Evolutionary conservation across 345 rosid genomes (phyloP).

Genomic region (Acer campestre): DNA sequence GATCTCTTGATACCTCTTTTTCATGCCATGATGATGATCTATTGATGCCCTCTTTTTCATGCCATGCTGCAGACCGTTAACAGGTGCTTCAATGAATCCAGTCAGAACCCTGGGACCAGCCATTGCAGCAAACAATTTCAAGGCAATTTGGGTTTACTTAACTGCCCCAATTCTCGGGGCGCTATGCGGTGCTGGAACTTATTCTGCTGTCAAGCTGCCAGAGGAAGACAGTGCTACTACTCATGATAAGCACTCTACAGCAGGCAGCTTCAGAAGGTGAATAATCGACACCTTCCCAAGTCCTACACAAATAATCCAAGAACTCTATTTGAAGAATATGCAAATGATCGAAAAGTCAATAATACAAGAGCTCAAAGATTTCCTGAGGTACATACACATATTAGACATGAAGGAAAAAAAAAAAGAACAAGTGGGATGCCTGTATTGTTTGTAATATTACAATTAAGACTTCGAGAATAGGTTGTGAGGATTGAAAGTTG

Average conservation of each 20-base stretch:
- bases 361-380: neutral
- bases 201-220: constrained; percentile 77
- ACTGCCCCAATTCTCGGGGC: constrained; percentile 86
- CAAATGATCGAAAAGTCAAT: neutral
- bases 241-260: constrained; percentile 32
- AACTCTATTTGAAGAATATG: constrained; percentile 2
- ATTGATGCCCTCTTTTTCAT: neutral
- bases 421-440: neutral
- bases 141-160: constrained; percentile 84
- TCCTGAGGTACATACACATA: neutral
- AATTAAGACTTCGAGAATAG: neutral
- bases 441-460: neutral
- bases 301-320: constrained; percentile 4
- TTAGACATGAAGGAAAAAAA: neutral
- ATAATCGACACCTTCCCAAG: neutral
- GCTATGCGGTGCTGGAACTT: constrained; percentile 78
- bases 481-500: neutral
- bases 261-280: constrained; percentile 66
- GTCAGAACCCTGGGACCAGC: constrained; percentile 90
- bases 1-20: neutral
- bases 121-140: constrained; percentile 77
- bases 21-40: constrained; percentile 1
- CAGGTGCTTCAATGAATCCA: constrained; percentile 92
- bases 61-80: constrained; percentile 51
- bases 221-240: constrained; percentile 48